phyloP scores from a whole-genome alignment of 75 land plant genomes.

The Cunninghamia lanceolata region DNA sequence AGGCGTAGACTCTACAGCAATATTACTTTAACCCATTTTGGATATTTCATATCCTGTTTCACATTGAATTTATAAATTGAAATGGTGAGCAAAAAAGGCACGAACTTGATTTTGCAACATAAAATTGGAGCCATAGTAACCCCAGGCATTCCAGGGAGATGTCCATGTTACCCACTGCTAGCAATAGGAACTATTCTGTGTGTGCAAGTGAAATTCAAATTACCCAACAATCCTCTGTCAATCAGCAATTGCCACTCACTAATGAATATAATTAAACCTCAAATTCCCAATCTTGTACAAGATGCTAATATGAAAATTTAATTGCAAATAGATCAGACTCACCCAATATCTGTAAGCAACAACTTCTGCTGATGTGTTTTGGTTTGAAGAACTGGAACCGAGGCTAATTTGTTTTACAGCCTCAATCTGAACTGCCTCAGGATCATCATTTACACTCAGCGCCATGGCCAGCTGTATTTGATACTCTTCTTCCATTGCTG shows the following conservation, averaged over 20 bases:
- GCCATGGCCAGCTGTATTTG: conserved; percentile 85
- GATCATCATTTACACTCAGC: conserved; percentile 79
- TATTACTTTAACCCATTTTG: not conserved
- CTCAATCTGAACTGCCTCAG: conserved; percentile 83
- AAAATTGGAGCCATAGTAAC: not conserved
- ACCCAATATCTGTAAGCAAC: conserved; percentile 87
- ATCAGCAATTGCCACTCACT: not conserved
- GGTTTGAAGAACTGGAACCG: conserved; percentile 49
- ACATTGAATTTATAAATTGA: not conserved
- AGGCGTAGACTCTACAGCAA: not conserved
- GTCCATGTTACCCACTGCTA: not conserved
- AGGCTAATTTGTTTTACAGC: conserved; percentile 77
- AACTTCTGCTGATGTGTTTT: conserved; percentile 68
- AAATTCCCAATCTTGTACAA: not conserved
- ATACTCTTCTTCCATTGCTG: conserved; percentile 67
- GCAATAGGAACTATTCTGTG: not conserved
- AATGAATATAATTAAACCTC: not conserved
- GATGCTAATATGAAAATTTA: not conserved
- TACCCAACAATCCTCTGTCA: not conserved
- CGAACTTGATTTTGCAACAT: not conserved
- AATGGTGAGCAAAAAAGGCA: not conserved
- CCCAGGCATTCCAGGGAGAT: not conserved
- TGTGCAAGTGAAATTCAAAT: not conserved
- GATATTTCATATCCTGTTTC: not conserved
- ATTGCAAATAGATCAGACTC: conserved; percentile 18